A percentile compares a stretch with the other conserved stretches of the same genome.
Evolutionary conservation across 768 basidiomycete species (phyloP).

Genomic region (Lentinus brumalis): DNA sequence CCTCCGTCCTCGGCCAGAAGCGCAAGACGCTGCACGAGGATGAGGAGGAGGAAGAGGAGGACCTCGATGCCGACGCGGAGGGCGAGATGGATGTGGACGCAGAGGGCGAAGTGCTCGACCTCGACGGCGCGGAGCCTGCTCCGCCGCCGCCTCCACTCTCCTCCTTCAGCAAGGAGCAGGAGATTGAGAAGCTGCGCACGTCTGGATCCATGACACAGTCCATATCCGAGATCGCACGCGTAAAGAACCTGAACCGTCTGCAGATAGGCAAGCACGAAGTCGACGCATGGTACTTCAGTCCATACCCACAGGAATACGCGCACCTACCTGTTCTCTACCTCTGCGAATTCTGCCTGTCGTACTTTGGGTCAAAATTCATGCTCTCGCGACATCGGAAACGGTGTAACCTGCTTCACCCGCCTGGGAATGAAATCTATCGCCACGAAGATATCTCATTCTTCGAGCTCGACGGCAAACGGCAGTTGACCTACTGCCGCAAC

Average conservation of each 20-base stretch:
- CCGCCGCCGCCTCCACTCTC: slow-evolving; percentile 54
- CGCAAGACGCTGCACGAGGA: slow-evolving; percentile 70
- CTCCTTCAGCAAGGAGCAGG: slow-evolving; percentile 93
- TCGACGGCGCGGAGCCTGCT: slow-evolving; percentile 52
- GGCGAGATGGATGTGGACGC: slow-evolving; percentile 48
- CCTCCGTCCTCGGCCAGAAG: slow-evolving; percentile 55
- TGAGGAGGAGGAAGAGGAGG: slow-evolving; percentile 48
- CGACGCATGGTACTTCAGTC: slow-evolving; percentile 99
- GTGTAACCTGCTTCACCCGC: slow-evolving; percentile 91
- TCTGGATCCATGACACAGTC: slow-evolving; percentile 99
- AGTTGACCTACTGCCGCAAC: slow-evolving; percentile 96
- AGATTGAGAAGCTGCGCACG: slow-evolving; percentile 97
- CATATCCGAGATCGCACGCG: slow-evolving; percentile 95
- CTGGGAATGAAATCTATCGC: slow-evolving; percentile 99
- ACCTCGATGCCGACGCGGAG: slow-evolving; percentile 60
- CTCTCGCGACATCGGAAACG: slow-evolving; percentile 87
- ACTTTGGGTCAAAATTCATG: slow-evolving; percentile 90
- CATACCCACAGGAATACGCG: slow-evolving; percentile 97
- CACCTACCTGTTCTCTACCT: slow-evolving; percentile 94
- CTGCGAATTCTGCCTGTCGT: slow-evolving; percentile 97
- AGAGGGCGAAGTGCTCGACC: slow-evolving; percentile 62
- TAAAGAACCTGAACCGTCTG: slow-evolving; percentile 96
- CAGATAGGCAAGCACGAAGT: slow-evolving; percentile 97
- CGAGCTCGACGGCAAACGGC: slow-evolving; percentile 96
- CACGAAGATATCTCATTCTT: slow-evolving; percentile 97